Conservation (phyloP, 352 stramenopile species). For the Phytopythium chamaehyphon region DNA sequence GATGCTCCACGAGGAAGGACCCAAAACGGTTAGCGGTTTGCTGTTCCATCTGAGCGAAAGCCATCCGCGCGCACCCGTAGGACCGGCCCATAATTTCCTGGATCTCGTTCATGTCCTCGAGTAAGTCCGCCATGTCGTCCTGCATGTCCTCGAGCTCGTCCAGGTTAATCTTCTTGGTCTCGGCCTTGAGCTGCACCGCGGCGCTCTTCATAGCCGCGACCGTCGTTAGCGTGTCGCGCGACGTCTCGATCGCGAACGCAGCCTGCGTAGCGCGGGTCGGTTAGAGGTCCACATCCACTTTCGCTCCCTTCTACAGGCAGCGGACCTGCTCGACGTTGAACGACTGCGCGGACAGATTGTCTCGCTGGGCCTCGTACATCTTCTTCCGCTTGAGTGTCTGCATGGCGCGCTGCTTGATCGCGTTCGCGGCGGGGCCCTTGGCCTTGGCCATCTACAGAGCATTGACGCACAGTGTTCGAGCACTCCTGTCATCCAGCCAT, state of each 20-base stretch:
- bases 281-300: not conserved
- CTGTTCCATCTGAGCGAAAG: too few species aligned
- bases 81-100: constrained; percentile 95
- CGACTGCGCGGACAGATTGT: constrained; percentile 75
- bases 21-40: too few species aligned
- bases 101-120: constrained; percentile 98
- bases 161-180: constrained; percentile 96
- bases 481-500: too few species aligned
- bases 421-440: constrained; percentile 57
- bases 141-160: constrained; percentile 95
- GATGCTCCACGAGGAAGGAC: constrained; percentile 43
- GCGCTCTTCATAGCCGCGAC: constrained; percentile 95
- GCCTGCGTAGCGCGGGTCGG: constrained; percentile 27
- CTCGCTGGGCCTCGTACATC: constrained; percentile 83
- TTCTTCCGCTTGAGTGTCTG: constrained; percentile 88
- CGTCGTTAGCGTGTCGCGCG: constrained; percentile 90
- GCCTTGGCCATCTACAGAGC: constrained; percentile 65
- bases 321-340: constrained; percentile 86
- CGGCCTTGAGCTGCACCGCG: constrained; percentile 87
- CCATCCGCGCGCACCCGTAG: constrained; percentile 75
- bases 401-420: constrained; percentile 81
- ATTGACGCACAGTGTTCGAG: too few species aligned
- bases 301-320: not conserved
- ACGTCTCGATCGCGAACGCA: constrained; percentile 90
- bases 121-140: constrained; percentile 96